Evolutionary conservation across 1,284 basidiomycete species (phyloP).

Genomic region (Xanthoconium separans): DNA sequence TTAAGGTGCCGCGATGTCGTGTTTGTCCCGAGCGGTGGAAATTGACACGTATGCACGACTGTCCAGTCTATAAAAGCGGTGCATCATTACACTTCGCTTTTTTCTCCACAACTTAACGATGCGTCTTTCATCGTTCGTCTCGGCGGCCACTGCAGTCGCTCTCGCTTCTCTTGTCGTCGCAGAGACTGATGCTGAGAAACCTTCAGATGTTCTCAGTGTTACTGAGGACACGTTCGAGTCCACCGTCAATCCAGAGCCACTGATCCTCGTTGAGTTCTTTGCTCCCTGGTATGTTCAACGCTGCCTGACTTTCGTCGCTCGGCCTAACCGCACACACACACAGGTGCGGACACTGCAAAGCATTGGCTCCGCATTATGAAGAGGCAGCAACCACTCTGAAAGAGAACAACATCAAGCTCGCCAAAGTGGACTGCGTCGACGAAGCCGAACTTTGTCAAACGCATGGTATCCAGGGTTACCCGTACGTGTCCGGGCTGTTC

Average conservation of each 20-base stretch:
- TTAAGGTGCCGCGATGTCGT: background rate
- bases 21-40: background rate
- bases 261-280: conserved; percentile 96
- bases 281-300: conserved; percentile 71
- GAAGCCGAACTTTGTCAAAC: conserved; percentile 83
- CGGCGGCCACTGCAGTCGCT: conserved; percentile 52
- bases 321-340: background rate
- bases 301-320: background rate
- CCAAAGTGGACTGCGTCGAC: conserved; percentile 95
- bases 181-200: conserved; percentile 51
- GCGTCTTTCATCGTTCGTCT: conserved; percentile 59
- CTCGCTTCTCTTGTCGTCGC: conserved; percentile 55
- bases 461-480: conserved; percentile 89
- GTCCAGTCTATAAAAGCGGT: conserved; percentile 23
- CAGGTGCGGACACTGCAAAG: conserved; percentile 92
- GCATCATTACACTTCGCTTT: background rate
- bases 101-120: conserved; percentile 39
- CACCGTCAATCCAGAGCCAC: conserved; percentile 65
- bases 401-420: conserved; percentile 86
- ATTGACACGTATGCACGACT: conserved; percentile 36
- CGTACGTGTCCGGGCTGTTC: conserved; percentile 52
- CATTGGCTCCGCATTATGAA: conserved; percentile 92
- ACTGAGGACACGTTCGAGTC: conserved; percentile 72
- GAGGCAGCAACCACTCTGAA: conserved; percentile 93
- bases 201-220: conserved; percentile 83